A percentile compares a stretch with the other conserved stretches of the same genome.
Conservation (phyloP, 1,284 basidiomycete species). For the Cutaneotrichosporon daszewskae region DNA sequence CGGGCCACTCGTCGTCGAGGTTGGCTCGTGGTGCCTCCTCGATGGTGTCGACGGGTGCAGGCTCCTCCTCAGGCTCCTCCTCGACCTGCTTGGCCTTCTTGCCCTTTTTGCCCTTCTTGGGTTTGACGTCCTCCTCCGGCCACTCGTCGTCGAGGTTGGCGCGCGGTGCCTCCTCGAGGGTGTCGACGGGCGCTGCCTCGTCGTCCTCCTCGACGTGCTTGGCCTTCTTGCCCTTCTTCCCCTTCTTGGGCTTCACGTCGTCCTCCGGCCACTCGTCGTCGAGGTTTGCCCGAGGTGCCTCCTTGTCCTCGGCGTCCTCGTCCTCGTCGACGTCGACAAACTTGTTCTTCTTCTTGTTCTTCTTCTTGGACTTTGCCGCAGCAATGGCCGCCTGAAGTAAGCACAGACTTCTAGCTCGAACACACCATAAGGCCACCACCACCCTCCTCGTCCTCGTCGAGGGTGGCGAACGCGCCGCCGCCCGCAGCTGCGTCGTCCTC, state of each 20-base stretch:
- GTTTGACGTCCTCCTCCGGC: conserved; percentile 35
- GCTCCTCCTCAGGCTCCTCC: conserved; percentile 23
- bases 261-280: conserved; percentile 38
- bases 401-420: conserved; percentile 9
- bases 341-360: conserved; percentile 41
- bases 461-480: conserved; percentile 36
- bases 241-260: conserved; percentile 45
- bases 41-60: conserved; percentile 45
- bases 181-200: conserved; percentile 24
- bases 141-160: conserved; percentile 29
- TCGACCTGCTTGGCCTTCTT: conserved; percentile 16
- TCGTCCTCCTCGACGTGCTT: conserved; percentile 14
- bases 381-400: conserved; percentile 13
- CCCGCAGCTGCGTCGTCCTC: conserved; percentile 47
- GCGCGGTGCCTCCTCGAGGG: conserved; percentile 23
- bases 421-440: conserved; percentile 80
- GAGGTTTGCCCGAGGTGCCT: conserved; percentile 28
- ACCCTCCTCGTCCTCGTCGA: conserved; percentile 60
- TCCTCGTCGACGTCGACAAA: conserved; percentile 17
- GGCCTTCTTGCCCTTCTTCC: conserved; percentile 50
- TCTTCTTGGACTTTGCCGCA: conserved; percentile 35
- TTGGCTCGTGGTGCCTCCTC: conserved; percentile 23
- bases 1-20: conserved; percentile 46
- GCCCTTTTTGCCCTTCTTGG: conserved; percentile 48
- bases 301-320: conserved; percentile 11